A percentile compares a stretch with the other conserved stretches of the same genome.
These are phyloP conservation scores for Teunomyces gatunensis DNA, from an alignment of 805 yeast species.

Conservation along the genomic window DNA sequence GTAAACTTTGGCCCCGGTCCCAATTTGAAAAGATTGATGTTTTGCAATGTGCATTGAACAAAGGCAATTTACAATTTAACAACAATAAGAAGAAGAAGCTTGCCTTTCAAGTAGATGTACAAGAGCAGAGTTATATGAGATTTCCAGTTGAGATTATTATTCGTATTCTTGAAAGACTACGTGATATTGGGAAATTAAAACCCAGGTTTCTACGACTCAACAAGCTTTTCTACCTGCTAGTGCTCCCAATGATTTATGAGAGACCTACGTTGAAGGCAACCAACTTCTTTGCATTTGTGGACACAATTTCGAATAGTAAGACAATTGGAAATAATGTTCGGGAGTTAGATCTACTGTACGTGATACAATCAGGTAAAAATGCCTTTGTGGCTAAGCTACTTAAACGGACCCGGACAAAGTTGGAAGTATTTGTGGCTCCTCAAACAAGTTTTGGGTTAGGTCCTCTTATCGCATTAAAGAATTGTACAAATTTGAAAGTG, in stretches of 20 bases:
- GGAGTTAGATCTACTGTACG: constrained; percentile 68
- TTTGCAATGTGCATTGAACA: constrained; percentile 30
- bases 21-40: constrained; percentile 53
- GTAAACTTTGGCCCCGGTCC: constrained; percentile 48
- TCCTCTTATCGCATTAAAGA: constrained; percentile 76
- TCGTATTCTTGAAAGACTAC: constrained; percentile 29
- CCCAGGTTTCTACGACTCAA: constrained; percentile 59
- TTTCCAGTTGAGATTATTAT: constrained; percentile 38
- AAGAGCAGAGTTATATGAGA: constrained; percentile 25
- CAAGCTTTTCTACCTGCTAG: constrained; percentile 56
- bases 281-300: constrained; percentile 74
- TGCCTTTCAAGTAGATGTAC: constrained; percentile 13
- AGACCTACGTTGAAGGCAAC: constrained; percentile 61
- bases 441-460: constrained; percentile 93
- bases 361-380: constrained; percentile 88
- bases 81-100: constrained; percentile 7
- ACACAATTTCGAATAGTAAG: constrained; percentile 53
- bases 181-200: constrained; percentile 28
- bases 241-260: constrained; percentile 63
- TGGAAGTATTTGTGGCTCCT: constrained; percentile 80
- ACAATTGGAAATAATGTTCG: constrained; percentile 58
- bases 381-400: constrained; percentile 82
- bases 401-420: constrained; percentile 65
- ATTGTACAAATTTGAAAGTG: constrained; percentile 61
- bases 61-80: constrained; percentile 21